Base-by-base conservation (phyloP, 768 basidiomycete species). In the Suillus alpinus region DNA sequence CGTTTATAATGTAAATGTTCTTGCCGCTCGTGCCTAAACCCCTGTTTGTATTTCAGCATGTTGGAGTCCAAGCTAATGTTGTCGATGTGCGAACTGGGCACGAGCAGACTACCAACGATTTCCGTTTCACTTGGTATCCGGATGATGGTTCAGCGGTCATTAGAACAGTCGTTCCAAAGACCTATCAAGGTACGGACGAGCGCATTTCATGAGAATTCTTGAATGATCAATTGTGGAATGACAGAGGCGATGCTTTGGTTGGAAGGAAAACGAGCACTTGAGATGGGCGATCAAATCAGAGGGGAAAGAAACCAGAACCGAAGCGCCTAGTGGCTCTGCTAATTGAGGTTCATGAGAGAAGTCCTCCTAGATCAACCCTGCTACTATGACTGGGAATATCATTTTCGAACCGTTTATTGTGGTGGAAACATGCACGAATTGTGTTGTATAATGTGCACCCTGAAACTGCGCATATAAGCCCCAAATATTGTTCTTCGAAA, bases 231-330 rank as follows among this genome's bases (percentile, higher is more conserved):
- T 34, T 66, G 37, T 64, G 44, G 59, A 62, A 44, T 68, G 63
- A 60, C 73, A 87, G 93, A 94, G 70, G 86, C 89, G 6, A 94
- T 95, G 91, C 73, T 86, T 29, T 94, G 91, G 87, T 74, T 94
- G 26, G 92, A 94, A 71, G 91, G 88, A 0, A 84, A 82, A 61
- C 79, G 92, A 6, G 86, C 90, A 2, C 76, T 92, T 7, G 86
- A 87, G 68, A 73, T 90, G 47, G 89, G 89, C 4, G 80, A 81
- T 36, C 84, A 87, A 66, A 90, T 93, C 68, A 73, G 85, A 39
- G 74, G 77, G 23, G 20, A 53, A 37, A 53, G 52, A 53, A 26
- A 37, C 23, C 23, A 37, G 34, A 36, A 53, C 26, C 9, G 18
- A n/a, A 50, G 49, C 10, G 18, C 18, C 18, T 47, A 31, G 47